These are phyloP conservation scores for Paspalum notatum DNA, from an alignment of 176 grass and related monocot genomes.

Conservation along the genomic window DNA sequence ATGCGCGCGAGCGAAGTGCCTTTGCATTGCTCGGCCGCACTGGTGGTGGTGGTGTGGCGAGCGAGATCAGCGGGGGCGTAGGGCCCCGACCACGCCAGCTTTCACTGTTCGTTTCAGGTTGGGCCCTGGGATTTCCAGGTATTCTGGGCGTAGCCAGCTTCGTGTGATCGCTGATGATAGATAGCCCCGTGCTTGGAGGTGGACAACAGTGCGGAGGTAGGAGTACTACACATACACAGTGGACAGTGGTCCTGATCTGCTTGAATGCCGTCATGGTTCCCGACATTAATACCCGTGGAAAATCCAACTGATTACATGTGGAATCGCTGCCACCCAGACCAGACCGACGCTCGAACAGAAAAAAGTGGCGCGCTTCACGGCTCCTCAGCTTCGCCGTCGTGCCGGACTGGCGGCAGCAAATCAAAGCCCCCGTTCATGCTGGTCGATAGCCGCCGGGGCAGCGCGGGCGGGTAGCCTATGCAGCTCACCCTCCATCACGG, in stretches of 20 bases:
- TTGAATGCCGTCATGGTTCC: neutral
- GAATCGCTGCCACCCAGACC: neutral
- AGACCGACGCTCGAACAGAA: neutral
- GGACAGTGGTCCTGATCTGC: neutral
- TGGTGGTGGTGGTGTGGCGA: too few relatives aligned
- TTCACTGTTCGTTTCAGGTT: neutral
- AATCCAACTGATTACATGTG: too few relatives aligned
- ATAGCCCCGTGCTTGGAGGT: neutral
- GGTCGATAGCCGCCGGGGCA: neutral
- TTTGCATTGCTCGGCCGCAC: too few relatives aligned
- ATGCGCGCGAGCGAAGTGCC: neutral
- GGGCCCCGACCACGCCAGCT: neutral
- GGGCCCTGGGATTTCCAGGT: neutral
- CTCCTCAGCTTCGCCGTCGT: too few relatives aligned
- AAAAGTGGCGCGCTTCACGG: too few relatives aligned
- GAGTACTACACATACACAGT: neutral
- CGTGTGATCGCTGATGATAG: neutral
- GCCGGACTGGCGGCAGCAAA: neutral
- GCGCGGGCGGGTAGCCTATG: neutral
- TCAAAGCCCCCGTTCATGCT: neutral
- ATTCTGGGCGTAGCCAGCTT: neutral
- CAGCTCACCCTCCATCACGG: too few relatives aligned
- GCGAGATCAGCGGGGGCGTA: slow-evolving; percentile 47
- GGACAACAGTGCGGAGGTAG: too few relatives aligned
- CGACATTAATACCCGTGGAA: neutral